Evolutionary conservation across 345 rosid species (phyloP), one percentile per base, ranked within the genome.

Genomic region (Citrus reticulata): DNA sequence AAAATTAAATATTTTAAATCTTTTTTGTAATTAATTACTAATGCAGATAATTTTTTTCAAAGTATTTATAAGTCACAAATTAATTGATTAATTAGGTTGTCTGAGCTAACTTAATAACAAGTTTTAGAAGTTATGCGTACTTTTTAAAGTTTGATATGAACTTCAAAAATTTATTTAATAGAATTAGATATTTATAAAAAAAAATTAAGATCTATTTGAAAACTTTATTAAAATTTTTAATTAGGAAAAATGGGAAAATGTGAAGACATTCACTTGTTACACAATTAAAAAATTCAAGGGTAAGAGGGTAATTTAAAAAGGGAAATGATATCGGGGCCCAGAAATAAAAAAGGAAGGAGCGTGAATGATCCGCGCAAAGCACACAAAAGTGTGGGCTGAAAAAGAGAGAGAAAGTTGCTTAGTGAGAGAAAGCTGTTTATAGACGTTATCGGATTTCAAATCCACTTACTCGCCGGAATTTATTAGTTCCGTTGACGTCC

Each of bases 401-500:
- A 81, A 78, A 78, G 62, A 72, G 81, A 85, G 87, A 84, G 82
- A 81, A 64, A 70, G 70, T 72, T 62, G 6, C 6, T 62, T 55
- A 80, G 72, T 68, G 71, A 59, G 25, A 58, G 62, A 83, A 68
- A 67, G 81, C 84, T 85, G 90, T 86, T 86, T 90, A 70, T 84
- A 88, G 92, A 89, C 92, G 93, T 95, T 91, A 85, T 79, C 96
- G 99, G 99, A 91, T 88, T 87, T 81, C 78, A 95, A 95, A 86
- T 51, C 83, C 83, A 74, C 75, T 83, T 82, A 68, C 81, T 80
- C 82, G 92, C 89, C 95, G 95, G 93, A 89, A 83, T 92, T 95
- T 78, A 87, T 85, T 80, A 83, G 81, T 82, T 58, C 84, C 76
- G 76, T 86, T 92, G 70, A 79, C 81, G 95, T 93, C 98, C 98